Evolutionary conservation across 106 monocot species (phyloP).

Genomic region (Dendrobium nobile): DNA sequence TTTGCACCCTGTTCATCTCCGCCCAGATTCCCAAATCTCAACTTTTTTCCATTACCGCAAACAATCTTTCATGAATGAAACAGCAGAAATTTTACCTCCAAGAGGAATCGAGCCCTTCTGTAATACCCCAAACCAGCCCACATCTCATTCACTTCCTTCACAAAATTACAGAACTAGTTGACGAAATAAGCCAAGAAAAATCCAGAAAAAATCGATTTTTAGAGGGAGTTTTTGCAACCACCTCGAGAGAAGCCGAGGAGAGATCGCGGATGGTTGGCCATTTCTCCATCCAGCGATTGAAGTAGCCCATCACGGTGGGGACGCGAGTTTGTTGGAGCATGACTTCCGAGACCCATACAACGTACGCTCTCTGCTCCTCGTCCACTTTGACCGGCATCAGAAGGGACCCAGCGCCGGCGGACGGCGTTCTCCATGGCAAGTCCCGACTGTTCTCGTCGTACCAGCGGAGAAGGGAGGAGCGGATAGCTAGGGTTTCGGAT

Average conservation of each 20-base stretch:
- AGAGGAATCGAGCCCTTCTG: constrained; percentile 71
- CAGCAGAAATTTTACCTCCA: constrained; percentile 50
- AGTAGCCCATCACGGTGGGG: constrained; percentile 55
- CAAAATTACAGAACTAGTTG: background rate
- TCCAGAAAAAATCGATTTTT: background rate
- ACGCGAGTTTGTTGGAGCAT: constrained; percentile 99
- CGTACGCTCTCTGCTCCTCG: constrained; percentile 60
- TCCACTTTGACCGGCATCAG: background rate
- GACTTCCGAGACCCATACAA: constrained; percentile 93
- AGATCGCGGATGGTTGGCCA: constrained; percentile 75
- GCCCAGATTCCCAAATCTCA: background rate
- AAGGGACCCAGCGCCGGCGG: background rate
- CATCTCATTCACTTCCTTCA: constrained; percentile 94
- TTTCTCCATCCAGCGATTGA: constrained; percentile 72
- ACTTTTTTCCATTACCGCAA: background rate
- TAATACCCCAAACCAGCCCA: constrained; percentile 98
- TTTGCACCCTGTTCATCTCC: constrained; percentile 59
- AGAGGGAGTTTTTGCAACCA: background rate
- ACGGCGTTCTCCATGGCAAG: constrained; percentile 61
- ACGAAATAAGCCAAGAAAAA: background rate
- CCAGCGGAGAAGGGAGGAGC: constrained; percentile 70
- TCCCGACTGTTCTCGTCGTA: constrained; percentile 60
- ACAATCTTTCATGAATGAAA: background rate
- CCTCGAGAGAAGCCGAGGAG: constrained; percentile 69
- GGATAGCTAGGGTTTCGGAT: constrained; percentile 17